Conservation (phyloP, 306 rosid species). For the Cicer cuneatum region DNA sequence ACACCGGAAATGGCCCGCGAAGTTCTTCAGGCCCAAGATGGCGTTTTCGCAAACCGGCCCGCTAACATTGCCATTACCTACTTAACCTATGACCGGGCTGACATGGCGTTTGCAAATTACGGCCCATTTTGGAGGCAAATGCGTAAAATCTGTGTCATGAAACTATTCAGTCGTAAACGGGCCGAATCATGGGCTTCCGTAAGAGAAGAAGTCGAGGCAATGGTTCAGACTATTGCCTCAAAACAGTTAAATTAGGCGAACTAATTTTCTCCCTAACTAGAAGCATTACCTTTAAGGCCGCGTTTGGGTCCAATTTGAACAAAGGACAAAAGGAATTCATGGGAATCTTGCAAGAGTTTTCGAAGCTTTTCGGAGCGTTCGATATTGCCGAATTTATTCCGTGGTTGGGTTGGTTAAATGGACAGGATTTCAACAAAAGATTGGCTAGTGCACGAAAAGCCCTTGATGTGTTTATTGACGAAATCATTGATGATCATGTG, state of each 20-base stretch:
- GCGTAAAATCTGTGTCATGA: slow-evolving; percentile 72
- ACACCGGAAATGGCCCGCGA: slow-evolving; percentile 66
- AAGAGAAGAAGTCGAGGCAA: slow-evolving; percentile 59
- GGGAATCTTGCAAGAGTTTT: slow-evolving; percentile 69
- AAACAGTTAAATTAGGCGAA: slow-evolving; percentile 59
- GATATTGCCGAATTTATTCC: slow-evolving; percentile 70
- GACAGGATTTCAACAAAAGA: slow-evolving; percentile 58
- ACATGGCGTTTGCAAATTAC: slow-evolving; percentile 82
- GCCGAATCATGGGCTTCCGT: slow-evolving; percentile 80
- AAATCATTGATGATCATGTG: slow-evolving; percentile 66
- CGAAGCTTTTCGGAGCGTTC: slow-evolving; percentile 77
- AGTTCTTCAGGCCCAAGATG: slow-evolving; percentile 70
- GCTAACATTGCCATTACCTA: slow-evolving; percentile 66
- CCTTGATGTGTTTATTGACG: slow-evolving; percentile 67
- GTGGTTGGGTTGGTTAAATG: slow-evolving; percentile 59
- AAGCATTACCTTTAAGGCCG: slow-evolving; percentile 64
- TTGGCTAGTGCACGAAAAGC: slow-evolving; percentile 57
- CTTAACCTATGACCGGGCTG: slow-evolving; percentile 70
- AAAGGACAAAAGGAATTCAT: slow-evolving; percentile 76
- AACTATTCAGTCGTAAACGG: slow-evolving; percentile 67
- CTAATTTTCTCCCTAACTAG: slow-evolving; percentile 58
- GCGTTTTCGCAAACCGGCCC: slow-evolving; percentile 64
- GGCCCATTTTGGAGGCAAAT: slow-evolving; percentile 86
- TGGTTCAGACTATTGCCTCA: slow-evolving; percentile 10
- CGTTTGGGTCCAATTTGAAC: slow-evolving; percentile 55